A percentile compares a stretch with the other conserved stretches of the same genome.
These are phyloP conservation scores for Solanum clarkiae DNA, from an alignment of 257 asterid genomes.

Conservation along the genomic window DNA sequence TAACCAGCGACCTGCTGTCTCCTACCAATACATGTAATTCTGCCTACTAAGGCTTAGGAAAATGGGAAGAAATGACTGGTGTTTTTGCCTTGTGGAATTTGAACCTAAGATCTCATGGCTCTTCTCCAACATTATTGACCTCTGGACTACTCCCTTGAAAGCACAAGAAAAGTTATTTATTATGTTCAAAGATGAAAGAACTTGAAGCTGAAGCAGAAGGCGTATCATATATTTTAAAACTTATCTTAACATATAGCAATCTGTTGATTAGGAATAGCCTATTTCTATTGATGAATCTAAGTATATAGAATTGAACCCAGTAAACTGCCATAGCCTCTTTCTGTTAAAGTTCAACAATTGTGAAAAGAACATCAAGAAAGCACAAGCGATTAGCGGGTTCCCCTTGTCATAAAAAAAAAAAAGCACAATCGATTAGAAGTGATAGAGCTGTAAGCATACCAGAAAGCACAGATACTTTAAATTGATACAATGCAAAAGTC, in stretches of 20 bases:
- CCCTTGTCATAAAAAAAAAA: too few relatives aligned
- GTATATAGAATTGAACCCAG: not conserved
- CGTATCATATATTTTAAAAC: not conserved
- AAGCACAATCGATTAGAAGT: not conserved
- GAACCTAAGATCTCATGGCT: not conserved
- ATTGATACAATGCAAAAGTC: not conserved
- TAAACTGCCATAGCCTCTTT: not conserved
- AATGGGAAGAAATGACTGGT: not conserved
- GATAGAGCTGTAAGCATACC: not conserved
- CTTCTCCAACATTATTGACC: not conserved
- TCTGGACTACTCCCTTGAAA: not conserved
- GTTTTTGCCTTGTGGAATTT: not conserved
- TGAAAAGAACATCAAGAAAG: not conserved
- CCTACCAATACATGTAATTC: not conserved
- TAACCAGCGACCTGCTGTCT: not conserved
- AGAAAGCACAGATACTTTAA: not conserved
- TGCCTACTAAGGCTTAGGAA: not conserved
- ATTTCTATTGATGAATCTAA: not conserved
- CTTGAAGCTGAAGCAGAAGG: not conserved
- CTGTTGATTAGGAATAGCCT: not conserved
- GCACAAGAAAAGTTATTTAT: not conserved
- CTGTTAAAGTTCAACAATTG: not conserved
- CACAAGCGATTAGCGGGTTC: not conserved
- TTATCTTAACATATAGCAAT: not conserved
- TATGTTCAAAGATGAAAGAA: not conserved